Evolutionary conservation across 805 yeast species (phyloP), one percentile per base, ranked within the genome.

Genomic region (Pichia paraexigua): DNA sequence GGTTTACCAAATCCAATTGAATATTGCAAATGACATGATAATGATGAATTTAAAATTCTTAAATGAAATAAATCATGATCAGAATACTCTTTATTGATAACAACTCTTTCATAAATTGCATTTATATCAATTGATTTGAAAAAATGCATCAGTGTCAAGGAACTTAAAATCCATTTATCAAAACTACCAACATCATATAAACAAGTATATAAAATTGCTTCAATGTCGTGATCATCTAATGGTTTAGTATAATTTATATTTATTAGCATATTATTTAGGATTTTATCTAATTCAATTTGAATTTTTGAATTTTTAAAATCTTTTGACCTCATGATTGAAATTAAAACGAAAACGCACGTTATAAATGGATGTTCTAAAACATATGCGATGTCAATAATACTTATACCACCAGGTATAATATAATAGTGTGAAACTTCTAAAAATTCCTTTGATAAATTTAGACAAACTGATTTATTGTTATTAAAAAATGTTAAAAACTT

Each of bases 321-420:
- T 49, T 78, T 81, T 56, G 79, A 82, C 58, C 76, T 76, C 45
- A 78, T 74, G 81, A 77, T 78, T 0, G 82, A 79, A 48, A 78
- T 64, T 22, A 77, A 65, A 3, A 75, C 78, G 63, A 74, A 77
- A 1, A 77, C 81, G 53, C 81, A 75, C 0, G 81, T 68, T 22
- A 77, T 78, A 53, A 79, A 78, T 4, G 82, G 77, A 61, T 79
- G 83, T 32, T 70, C 68, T 18, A 65, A 57, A 5, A 76, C 83
- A 59, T 76, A 80, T 12, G 65, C 65, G 40, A 71, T 61, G 41
- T 73, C 69, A 13, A 79, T 71, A 32, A 71, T 71, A 39, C 71
- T 75, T n/a, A 78, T 70, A 6, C 83, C 83, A 12, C 83, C 83
- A 1, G 84, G 84, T 6, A 79, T 75, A 44, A 80, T 78, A 82